A percentile compares a stretch with the other conserved stretches of the same genome.
Evolutionary conservation across 1,139 yeast species (phyloP).

Genomic region (Saccharomyces hybrid): DNA sequence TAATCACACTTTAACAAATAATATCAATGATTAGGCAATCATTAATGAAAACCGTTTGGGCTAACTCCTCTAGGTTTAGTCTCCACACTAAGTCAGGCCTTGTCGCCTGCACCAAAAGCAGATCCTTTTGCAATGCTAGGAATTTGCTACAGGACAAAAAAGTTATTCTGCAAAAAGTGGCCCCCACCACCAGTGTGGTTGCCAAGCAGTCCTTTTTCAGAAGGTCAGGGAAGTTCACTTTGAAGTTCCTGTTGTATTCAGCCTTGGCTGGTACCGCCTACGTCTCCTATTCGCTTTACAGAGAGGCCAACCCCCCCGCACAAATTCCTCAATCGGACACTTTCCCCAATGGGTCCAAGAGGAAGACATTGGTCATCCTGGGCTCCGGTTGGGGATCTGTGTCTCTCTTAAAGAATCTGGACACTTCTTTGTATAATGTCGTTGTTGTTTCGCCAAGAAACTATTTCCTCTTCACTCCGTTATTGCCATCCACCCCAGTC

Average conservation of each 20-base stretch:
- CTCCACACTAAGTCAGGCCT: neutral
- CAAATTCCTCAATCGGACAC: slow-evolving; percentile 55
- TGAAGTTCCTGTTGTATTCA: slow-evolving; percentile 36
- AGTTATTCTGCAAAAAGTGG: neutral
- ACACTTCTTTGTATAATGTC: slow-evolving; percentile 80
- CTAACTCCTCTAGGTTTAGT: neutral
- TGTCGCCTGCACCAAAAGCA: neutral
- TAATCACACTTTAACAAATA: neutral
- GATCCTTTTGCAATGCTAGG: neutral
- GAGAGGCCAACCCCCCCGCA: slow-evolving; percentile 52
- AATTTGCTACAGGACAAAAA: neutral
- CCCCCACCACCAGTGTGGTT: neutral
- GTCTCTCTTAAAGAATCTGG: slow-evolving; percentile 73
- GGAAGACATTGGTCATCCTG: slow-evolving; percentile 80
- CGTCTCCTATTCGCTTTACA: slow-evolving; percentile 49
- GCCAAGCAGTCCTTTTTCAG: neutral
- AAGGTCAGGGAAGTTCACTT: slow-evolving; percentile 21
- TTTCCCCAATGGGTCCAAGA: slow-evolving; percentile 61
- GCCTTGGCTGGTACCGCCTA: slow-evolving; percentile 40
- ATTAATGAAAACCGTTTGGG: neutral
- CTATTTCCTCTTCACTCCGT: slow-evolving; percentile 89
- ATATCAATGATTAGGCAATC: neutral
- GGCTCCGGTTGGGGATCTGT: slow-evolving; percentile 97
- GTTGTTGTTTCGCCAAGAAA: slow-evolving; percentile 89
- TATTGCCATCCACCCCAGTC: slow-evolving; percentile 88